Evolutionary conservation across 139 green algal species (phyloP), one percentile per base, ranked within the genome.

Genomic region (Chlorokybus atmophyticus): DNA sequence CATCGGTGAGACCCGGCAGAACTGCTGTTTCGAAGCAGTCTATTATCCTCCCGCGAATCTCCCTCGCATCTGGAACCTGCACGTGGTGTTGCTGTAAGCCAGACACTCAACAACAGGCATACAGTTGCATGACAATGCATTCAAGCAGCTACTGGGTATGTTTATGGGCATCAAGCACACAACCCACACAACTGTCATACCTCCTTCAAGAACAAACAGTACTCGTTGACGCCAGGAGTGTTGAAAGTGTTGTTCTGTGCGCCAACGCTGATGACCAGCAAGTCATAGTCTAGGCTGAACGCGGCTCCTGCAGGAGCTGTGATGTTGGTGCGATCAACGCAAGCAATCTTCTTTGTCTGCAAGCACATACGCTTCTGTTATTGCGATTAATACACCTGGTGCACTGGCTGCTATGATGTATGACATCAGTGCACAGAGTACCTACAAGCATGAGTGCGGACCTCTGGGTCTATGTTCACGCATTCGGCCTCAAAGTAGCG

Each of bases 201-300:
- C n/a, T n/a, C 75, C 70, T 93, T 93, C 70, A 93, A 81, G 56
- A 92, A 93, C 55, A 79, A 79, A 58, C 63, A 77, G 69, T 91
- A 42, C 67, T 93, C 76, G 30, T 50, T 27, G 28, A 93, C 84
- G 10, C 82, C 84, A 1, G 79, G 75, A 3, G 81, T 74, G 6
- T 75, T 75, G 55, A 93, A 90, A 0, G 81, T 88, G 44, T 79
- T 82, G n/a, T 76, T 55, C 73, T 79, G 50, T 65, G 88, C 80
- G 0, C 84, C 84, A 0, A 90, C 79, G 1, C 78, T 75, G 27
- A 84, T 66, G 27, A 93, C 73, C n/a, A 83, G 58, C 17, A 76
- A 66, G 56, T 90, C 80, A 64, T 90, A 92, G 6, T 72, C 64
- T 3, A 92, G 57, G 32, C 68, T 52, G 52, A 85, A 84, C 21